Base-by-base conservation (phyloP, 2,329 filamentous ascomycete genomes). In the Fusarium guadeloupense region DNA sequence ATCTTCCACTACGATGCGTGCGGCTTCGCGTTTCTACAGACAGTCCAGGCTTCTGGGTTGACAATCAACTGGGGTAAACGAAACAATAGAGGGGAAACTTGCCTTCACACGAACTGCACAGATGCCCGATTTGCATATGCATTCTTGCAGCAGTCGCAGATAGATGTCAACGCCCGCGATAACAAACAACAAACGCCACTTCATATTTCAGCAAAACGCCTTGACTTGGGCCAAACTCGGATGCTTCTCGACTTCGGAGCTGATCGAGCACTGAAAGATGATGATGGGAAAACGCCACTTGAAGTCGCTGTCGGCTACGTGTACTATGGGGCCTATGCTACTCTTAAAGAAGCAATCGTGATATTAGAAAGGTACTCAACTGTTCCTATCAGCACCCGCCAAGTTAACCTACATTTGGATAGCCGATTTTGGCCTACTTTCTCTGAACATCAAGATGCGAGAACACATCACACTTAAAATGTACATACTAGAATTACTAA, bases 191-290 rank as follows among this genome's bases (percentile, higher is more conserved):
- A 6, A 4, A 46, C 26, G 0, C 26, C 26, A 0, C 37, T 53
- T 9, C 19, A 42, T 21, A 33, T 28, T 4, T 28, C 9, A 8
- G 7, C 26, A 9, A 28, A 34, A 21, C 4, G 8, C 47, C 4
- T n/a, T n/a, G n/a, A n/a, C n/a, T n/a, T n/a, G n/a, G n/a, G n/a
- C n/a, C n/a, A n/a, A n/a, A n/a, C n/a, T n/a, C 12, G 7, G 14
- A 9, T 20, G 6, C 19, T 19, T 14, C 23, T 53, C 4, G 53
- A 59, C 4, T 42, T 39, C 26, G 54, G 33, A 1, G 54, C 37
- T 1, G 38, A 35, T 3, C 28, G 41, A 3, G 7, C 1, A 7
- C 2, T 47, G 13, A n/a, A 9, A 6, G 37, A 59, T 3, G 3
- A 12, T 2, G 2, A 26, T 0, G 19, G 47, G 3, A 21, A 8